Evolutionary conservation across 2,329 filamentous ascomycete genomes (phyloP).

Genomic region (Juglanconis sp.): DNA sequence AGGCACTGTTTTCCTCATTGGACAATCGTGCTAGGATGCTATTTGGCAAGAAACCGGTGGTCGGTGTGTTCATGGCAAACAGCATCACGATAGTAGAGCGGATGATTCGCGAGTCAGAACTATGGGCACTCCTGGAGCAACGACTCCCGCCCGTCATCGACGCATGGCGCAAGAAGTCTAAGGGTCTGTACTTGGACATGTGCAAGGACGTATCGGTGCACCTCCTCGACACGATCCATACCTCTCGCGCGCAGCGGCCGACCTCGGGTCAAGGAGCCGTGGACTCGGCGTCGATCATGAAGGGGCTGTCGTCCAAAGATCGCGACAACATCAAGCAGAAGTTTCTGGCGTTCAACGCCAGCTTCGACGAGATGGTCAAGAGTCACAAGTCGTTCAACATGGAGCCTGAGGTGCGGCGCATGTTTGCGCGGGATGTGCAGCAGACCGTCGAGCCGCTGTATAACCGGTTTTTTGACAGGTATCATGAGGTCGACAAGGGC

Average conservation of each 20-base stretch:
- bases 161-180: conserved; percentile 82
- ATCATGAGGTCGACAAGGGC: conserved; percentile 96
- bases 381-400: conserved; percentile 82
- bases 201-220: conserved; percentile 86
- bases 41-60: conserved; percentile 72
- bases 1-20: conserved; percentile 71
- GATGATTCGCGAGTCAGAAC: conserved; percentile 76
- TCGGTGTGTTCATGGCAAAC: conserved; percentile 90
- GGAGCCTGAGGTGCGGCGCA: conserved; percentile 83
- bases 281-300: conserved; percentile 81
- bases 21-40: conserved; percentile 70
- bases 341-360: conserved; percentile 84
- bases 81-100: conserved; percentile 80
- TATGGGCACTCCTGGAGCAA: conserved; percentile 67
- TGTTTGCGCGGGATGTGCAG: conserved; percentile 80
- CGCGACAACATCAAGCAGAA: conserved; percentile 96
- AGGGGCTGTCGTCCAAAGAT: conserved; percentile 81
- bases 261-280: conserved; percentile 65
- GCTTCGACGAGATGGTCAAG: conserved; percentile 83
- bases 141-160: conserved; percentile 65
- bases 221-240: conserved; percentile 89
- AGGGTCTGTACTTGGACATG: conserved; percentile 74
- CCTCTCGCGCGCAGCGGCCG: conserved; percentile 68
- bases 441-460: conserved; percentile 92
- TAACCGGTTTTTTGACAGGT: conserved; percentile 92